Conservation (phyloP, 2,329 filamentous ascomycete genomes). For the Didymellaceae sp. region DNA sequence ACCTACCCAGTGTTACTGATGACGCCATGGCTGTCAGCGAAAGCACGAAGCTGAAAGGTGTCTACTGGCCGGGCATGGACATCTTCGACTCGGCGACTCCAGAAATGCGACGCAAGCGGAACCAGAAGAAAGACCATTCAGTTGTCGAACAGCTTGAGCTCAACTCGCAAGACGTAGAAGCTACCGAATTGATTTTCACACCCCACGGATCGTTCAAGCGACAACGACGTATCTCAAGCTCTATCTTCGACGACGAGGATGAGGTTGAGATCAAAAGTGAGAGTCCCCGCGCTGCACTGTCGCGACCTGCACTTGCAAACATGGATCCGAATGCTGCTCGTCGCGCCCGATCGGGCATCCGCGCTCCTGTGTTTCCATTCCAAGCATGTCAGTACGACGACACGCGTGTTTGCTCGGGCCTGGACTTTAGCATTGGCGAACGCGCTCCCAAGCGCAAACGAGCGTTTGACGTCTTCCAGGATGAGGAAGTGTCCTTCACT, state of each 20-base stretch:
- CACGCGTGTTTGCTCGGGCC: constrained; percentile 39
- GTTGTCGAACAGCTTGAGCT: constrained; percentile 71
- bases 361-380: constrained; percentile 27
- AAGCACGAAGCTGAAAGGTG: constrained; percentile 68
- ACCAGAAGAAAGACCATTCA: constrained; percentile 77
- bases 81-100: constrained; percentile 81
- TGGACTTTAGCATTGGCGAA: constrained; percentile 36
- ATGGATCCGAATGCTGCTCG: constrained; percentile 41
- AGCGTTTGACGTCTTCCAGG: constrained; percentile 52
- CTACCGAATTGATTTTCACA: constrained; percentile 69
- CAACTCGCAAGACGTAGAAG: constrained; percentile 68
- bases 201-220: constrained; percentile 51
- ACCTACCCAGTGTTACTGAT: constrained; percentile 26
- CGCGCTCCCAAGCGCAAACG: constrained; percentile 44
- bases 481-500: constrained; percentile 44
- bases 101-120: constrained; percentile 74
- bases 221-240: constrained; percentile 54
- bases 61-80: constrained; percentile 78
- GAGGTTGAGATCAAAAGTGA: constrained; percentile 47
- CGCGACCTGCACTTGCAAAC: constrained; percentile 39
- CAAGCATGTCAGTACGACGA: constrained; percentile 40
- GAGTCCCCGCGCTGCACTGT: constrained; percentile 37
- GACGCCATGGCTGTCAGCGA: constrained; percentile 45
- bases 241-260: constrained; percentile 49
- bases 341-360: constrained; percentile 40